Evolutionary conservation across 2,329 filamentous ascomycete species (phyloP), one percentile per base, ranked within the genome.

Genomic region (Paraconiothyrium brasiliense): DNA sequence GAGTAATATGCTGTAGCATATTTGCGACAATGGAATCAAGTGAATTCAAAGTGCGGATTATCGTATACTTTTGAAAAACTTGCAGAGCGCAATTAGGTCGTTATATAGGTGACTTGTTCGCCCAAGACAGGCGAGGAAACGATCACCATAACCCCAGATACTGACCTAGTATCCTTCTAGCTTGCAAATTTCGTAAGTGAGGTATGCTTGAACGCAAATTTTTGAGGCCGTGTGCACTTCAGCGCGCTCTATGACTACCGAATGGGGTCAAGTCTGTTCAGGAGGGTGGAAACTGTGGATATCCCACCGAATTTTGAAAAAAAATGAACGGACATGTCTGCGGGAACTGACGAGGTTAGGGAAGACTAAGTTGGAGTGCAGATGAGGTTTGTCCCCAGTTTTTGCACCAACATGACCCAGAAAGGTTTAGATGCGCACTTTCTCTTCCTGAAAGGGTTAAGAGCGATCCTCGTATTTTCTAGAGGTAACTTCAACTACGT

Each of bases 371-470:
- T 6, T 20, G 6, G 4, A 24, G n/a, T 16, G 43, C 20, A 7
- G 22, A 11, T 20, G 43, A 24, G 20, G 43, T 4, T 4, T 22
- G 4, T 34, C 10, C 27, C 30, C 2, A 20, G 27, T 35, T 5
- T 30, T 46, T 14, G 39, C 24, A 48, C 44, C 13, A 5, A 30
- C 39, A 35, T 59, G 54, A 30, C 60, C 56, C 6, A 57, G 67
- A 3, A 7, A 6, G 34, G 62, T 13, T 55, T 70, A 69, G 63
- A 47, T 37, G 67, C 69, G 67, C 55, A 66, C 41, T 67, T 64
- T 69, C 60, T 20, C 39, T 68, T 63, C 69, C 65, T 51, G 52
- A 64, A 59, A 11, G 1, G 49, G 69, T 64, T 37, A 65, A 63
- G 60, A 41, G 13, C 46, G 30, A 22, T 55, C 57, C 34, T 51